These are phyloP conservation scores for Umbelopsis ramanniana DNA, from an alignment of 192 early-diverging fungal species.

Conservation along the genomic window DNA sequence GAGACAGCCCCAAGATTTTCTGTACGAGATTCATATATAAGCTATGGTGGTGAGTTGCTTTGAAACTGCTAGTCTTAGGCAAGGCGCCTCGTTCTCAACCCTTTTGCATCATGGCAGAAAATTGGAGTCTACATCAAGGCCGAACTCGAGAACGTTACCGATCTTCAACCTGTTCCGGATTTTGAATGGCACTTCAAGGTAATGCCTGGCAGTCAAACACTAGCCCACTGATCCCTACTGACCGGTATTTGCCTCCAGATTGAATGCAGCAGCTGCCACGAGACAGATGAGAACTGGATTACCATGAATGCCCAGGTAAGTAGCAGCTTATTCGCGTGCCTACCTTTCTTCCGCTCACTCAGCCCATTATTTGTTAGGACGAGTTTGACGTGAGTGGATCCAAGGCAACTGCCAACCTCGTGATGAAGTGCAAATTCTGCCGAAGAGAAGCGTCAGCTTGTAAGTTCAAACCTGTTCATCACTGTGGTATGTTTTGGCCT, in stretches of 20 bases:
- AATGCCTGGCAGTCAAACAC: background rate
- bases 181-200: slow-evolving; percentile 75
- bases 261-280: slow-evolving; percentile 82
- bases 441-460: slow-evolving; percentile 71
- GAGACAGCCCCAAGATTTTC: background rate
- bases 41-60: background rate
- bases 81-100: background rate
- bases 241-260: slow-evolving; percentile 41
- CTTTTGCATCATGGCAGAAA: slow-evolving; percentile 21
- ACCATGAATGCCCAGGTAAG: slow-evolving; percentile 63
- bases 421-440: slow-evolving; percentile 93
- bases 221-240: background rate
- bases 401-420: slow-evolving; percentile 82
- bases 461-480: slow-evolving; percentile 28
- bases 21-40: background rate
- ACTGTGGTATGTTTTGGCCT: background rate
- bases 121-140: slow-evolving; percentile 73
- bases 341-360: no score
- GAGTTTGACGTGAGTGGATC: slow-evolving; percentile 67
- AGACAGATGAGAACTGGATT: slow-evolving; percentile 69
- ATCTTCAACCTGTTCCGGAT: slow-evolving; percentile 62
- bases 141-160: slow-evolving; percentile 81
- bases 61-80: background rate
- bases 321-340: background rate
- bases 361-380: slow-evolving; percentile 43